Evolutionary conservation across 306 rosid species (phyloP).

Genomic region (Cyamopsis tetragonoloba): DNA sequence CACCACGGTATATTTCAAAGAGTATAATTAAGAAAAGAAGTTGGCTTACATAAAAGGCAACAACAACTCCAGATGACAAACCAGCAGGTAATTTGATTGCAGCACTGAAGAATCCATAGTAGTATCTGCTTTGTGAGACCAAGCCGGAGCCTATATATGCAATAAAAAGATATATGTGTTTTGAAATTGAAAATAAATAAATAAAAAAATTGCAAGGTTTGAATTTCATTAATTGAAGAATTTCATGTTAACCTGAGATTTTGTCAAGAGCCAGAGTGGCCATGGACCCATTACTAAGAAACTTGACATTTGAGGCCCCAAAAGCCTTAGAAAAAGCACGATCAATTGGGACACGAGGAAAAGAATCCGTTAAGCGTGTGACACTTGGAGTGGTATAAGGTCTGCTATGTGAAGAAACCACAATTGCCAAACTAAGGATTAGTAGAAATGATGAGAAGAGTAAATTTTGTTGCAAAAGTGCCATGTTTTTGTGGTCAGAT

Average conservation of each 20-base stretch:
- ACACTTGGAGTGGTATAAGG: constrained; percentile 57
- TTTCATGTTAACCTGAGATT: constrained; percentile 47
- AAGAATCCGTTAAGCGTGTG: constrained; percentile 56
- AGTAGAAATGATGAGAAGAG: constrained; percentile 30
- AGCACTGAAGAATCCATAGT: constrained; percentile 94
- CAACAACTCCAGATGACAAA: constrained; percentile 87
- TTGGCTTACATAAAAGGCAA: constrained; percentile 83
- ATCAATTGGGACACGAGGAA: constrained; percentile 56
- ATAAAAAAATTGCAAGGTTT: background rate
- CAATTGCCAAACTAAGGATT: constrained; percentile 34
- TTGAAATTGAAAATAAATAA: background rate
- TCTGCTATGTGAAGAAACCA: constrained; percentile 50
- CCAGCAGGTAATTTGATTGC: constrained; percentile 89
- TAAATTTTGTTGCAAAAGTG: constrained; percentile 34
- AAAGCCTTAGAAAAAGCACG: constrained; percentile 47
- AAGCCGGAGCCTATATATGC: constrained; percentile 66
- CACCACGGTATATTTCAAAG: too few species aligned
- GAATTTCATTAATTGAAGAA: background rate
- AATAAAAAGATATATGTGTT: background rate
- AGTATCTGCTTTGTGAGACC: constrained; percentile 48
- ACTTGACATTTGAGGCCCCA: constrained; percentile 63
- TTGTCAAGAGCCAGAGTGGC: constrained; percentile 78
- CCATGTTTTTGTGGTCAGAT: constrained; percentile 40
- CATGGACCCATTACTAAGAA: constrained; percentile 67
- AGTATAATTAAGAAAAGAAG: background rate